Evolutionary conservation across 83 land plant genomes (phyloP).

Genomic region (Picea abies): DNA sequence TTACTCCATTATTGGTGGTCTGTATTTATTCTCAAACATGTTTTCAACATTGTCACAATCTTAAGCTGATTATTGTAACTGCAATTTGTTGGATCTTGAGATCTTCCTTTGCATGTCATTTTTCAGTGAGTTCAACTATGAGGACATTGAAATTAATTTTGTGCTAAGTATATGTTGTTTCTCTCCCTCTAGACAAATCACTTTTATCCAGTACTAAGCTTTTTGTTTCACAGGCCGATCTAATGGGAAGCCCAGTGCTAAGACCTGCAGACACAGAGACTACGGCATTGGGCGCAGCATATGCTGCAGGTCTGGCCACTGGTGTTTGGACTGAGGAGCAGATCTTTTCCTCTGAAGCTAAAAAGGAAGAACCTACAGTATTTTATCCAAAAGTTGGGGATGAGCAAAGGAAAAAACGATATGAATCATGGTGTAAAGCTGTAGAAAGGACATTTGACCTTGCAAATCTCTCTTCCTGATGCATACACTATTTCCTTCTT

Average conservation of each 20-base stretch:
- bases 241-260: constrained; percentile 83
- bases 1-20: too few relatives aligned
- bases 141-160: background rate
- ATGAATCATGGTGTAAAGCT: constrained; percentile 87
- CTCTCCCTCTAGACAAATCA: background rate
- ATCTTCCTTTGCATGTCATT: background rate
- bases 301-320: constrained; percentile 90
- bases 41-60: too few relatives aligned
- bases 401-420: constrained; percentile 71
- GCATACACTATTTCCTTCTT: too few relatives aligned
- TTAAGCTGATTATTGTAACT: too few relatives aligned
- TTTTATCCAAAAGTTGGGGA: constrained; percentile 65
- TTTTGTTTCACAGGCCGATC: constrained; percentile 65
- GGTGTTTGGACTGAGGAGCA: constrained; percentile 82
- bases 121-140: too few relatives aligned
- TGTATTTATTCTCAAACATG: too few relatives aligned
- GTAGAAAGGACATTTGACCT: constrained; percentile 84
- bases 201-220: background rate
- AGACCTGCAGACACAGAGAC: constrained; percentile 95
- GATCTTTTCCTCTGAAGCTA: constrained; percentile 47
- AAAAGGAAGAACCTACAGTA: constrained; percentile 34
- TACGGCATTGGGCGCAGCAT: constrained; percentile 95
- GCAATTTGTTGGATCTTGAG: background rate
- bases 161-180: background rate
- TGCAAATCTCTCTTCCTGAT: constrained; percentile 67